Evolutionary conservation across 352 stramenopile genomes (phyloP).

Genomic region (Globisporangium uncinulatum): DNA sequence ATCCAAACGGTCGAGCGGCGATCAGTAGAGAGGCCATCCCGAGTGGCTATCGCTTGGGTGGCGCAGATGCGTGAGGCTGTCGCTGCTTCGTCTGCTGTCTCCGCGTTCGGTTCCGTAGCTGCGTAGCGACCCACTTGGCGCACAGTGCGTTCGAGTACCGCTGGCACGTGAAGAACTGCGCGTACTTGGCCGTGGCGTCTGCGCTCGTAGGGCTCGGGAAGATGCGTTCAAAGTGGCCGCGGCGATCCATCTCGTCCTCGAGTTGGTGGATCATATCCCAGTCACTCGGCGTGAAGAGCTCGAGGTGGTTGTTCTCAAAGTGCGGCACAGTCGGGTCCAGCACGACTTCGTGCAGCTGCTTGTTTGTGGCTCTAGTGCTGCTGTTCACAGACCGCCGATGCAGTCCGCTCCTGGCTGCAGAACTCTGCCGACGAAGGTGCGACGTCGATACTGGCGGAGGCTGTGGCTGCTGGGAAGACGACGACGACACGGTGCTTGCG

Average conservation of each 20-base stretch:
- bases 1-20: too few relatives aligned
- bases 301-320: slow-evolving; percentile 4
- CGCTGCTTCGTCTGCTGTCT: not conserved
- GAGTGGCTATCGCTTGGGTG: not conserved
- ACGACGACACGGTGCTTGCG: slow-evolving; percentile 9
- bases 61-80: not conserved
- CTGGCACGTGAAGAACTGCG: slow-evolving; percentile 50
- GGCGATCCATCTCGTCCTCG: slow-evolving; percentile 55
- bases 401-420: not conserved
- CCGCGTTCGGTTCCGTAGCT: slow-evolving; percentile 3
- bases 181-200: slow-evolving; percentile 21
- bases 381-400: not conserved
- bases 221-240: slow-evolving; percentile 67
- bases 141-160: slow-evolving; percentile 60
- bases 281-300: slow-evolving; percentile 44
- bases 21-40: not conserved
- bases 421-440: not conserved
- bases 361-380: not conserved
- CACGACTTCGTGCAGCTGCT: slow-evolving; percentile 18
- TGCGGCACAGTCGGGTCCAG: slow-evolving; percentile 20
- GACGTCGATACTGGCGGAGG: not conserved
- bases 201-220: slow-evolving; percentile 35
- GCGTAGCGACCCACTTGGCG: slow-evolving; percentile 53
- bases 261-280: slow-evolving; percentile 47
- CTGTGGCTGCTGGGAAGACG: not conserved